These are phyloP conservation scores for Cladobotryum mycophilum DNA, from an alignment of 2,329 filamentous ascomycete genomes.

Conservation along the genomic window DNA sequence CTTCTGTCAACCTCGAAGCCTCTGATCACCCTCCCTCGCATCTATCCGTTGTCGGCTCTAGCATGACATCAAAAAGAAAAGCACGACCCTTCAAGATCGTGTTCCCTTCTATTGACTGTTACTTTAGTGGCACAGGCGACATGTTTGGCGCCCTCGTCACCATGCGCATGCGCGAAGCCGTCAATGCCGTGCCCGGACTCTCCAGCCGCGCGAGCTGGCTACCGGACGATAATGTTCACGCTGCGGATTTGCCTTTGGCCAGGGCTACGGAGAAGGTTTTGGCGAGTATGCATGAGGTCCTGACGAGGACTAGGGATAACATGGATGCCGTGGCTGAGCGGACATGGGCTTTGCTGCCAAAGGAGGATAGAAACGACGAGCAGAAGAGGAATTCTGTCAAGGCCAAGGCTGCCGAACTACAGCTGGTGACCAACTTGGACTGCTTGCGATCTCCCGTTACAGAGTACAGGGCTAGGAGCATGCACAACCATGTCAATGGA, in stretches of 20 bases:
- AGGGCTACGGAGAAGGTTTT: conserved; percentile 79
- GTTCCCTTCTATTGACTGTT: conserved; percentile 82
- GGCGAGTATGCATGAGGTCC: conserved; percentile 84
- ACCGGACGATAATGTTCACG: conserved; percentile 62
- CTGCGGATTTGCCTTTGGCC: conserved; percentile 73
- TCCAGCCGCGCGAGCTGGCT: conserved; percentile 61
- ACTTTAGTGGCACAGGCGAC: conserved; percentile 94
- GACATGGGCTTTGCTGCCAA: conserved; percentile 36
- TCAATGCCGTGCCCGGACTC: conserved; percentile 43
- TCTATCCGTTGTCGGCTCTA: conserved; percentile 72
- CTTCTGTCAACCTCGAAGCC: conserved; percentile 67
- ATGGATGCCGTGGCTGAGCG: conserved; percentile 47
- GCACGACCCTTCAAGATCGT: conserved; percentile 84
- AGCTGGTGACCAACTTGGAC: conserved; percentile 68
- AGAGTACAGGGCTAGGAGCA: conserved; percentile 52
- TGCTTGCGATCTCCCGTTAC: conserved; percentile 61
- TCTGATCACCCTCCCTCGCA: conserved; percentile 43
- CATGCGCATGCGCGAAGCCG: conserved; percentile 79
- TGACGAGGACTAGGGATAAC: conserved; percentile 61
- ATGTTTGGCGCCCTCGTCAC: conserved; percentile 96
- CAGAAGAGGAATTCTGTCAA: conserved; percentile 60
- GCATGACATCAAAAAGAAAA: conserved; percentile 53
- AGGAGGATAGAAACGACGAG: conserved; percentile 40
- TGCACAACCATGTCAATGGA: conserved; percentile 26
- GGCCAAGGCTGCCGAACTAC: conserved; percentile 84